Conservation (phyloP, 495 filamentous ascomycete species). For the Parathielavia appendiculata region DNA sequence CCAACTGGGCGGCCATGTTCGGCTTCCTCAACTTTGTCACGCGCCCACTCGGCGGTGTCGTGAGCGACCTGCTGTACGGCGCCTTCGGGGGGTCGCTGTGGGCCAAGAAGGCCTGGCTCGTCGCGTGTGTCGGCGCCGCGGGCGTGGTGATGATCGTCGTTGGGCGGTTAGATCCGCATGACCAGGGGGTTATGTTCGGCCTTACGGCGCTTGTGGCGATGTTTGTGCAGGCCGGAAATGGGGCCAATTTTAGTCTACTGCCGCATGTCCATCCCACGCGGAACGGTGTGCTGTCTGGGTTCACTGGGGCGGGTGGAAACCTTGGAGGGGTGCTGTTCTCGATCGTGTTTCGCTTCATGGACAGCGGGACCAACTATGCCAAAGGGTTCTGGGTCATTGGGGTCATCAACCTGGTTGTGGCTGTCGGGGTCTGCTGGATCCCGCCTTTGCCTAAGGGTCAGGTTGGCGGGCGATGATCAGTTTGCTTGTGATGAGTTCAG, state of each 20-base stretch:
- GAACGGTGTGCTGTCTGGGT: conserved; percentile 62
- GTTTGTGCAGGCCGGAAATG: conserved; percentile 81
- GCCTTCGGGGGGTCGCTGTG: conserved; percentile 50
- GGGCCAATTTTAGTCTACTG: conserved; percentile 77
- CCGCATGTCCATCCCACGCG: conserved; percentile 78
- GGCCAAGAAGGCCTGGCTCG: conserved; percentile 71
- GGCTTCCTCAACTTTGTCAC: conserved; percentile 78
- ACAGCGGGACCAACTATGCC: conserved; percentile 56
- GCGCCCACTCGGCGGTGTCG: conserved; percentile 67
- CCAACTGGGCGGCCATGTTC: conserved; percentile 86
- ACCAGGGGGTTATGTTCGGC: conserved; percentile 65
- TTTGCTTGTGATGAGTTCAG: too few species aligned
- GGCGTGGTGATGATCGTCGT: conserved; percentile 67
- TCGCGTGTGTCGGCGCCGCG: conserved; percentile 56
- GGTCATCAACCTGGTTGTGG: conserved; percentile 59
- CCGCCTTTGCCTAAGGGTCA: conserved; percentile 57
- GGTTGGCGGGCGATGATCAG: conserved; percentile 6
- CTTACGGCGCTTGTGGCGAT: conserved; percentile 69
- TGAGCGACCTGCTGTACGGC: conserved; percentile 68
- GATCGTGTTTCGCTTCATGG: conserved; percentile 73
- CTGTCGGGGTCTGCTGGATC: conserved; percentile 64
- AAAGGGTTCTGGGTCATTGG: conserved; percentile 76
- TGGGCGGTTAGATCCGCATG: conserved; percentile 57
- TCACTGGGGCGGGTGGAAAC: conserved; percentile 75
- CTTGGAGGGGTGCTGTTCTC: conserved; percentile 84